Evolutionary conservation across 306 rosid genomes (phyloP).

Genomic region (Dryas octopetala): DNA sequence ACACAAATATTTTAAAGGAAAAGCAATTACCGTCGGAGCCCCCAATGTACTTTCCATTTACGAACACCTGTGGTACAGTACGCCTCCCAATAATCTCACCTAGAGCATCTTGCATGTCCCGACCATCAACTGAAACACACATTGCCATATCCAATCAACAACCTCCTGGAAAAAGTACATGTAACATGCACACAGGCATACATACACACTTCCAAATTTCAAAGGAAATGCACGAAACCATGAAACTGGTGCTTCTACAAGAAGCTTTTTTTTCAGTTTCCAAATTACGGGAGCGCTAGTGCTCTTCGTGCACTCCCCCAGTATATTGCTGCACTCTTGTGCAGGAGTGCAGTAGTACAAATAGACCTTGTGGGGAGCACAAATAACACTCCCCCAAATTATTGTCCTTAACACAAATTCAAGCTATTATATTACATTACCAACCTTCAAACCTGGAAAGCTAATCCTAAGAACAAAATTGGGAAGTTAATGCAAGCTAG

Average conservation of each 20-base stretch:
- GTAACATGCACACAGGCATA: not conserved
- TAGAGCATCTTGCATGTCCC: slow-evolving; percentile 65
- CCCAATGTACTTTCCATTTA: slow-evolving; percentile 80
- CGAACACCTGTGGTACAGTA: slow-evolving; percentile 91
- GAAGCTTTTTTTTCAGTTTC: not conserved
- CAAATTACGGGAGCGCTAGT: not conserved
- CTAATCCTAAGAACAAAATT: slow-evolving; percentile 3
- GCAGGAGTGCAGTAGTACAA: too few relatives aligned
- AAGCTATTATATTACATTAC: not conserved
- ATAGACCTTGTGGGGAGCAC: too few relatives aligned
- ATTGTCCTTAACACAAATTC: not conserved
- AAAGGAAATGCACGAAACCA: slow-evolving; percentile 7
- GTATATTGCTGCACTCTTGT: too few relatives aligned
- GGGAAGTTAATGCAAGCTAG: not conserved
- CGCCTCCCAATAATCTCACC: slow-evolving; percentile 66
- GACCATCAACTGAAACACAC: slow-evolving; percentile 68
- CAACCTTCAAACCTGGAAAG: slow-evolving; percentile 5
- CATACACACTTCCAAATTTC: not conserved
- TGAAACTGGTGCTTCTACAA: slow-evolving; percentile 1
- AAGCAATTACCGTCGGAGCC: slow-evolving; percentile 81
- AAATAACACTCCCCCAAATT: not conserved
- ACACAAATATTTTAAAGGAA: not conserved
- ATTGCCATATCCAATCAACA: slow-evolving; percentile 21
- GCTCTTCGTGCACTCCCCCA: too few relatives aligned
- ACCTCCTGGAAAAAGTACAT: not conserved